Conservation (phyloP, 306 rosid genomes). For the Fagus crenata region DNA sequence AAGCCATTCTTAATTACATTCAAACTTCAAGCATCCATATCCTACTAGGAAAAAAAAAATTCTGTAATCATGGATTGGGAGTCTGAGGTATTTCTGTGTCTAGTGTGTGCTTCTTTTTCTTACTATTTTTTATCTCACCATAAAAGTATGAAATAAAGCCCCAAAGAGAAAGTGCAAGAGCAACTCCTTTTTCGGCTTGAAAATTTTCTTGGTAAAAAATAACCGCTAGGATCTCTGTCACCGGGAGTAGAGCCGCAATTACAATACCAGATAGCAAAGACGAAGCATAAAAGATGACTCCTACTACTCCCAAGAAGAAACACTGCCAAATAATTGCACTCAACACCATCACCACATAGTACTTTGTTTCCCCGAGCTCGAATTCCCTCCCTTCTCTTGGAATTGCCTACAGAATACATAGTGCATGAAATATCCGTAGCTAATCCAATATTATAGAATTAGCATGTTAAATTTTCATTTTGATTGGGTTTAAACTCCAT, state of each 20-base stretch:
- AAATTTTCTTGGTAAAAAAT: slow-evolving; percentile 60
- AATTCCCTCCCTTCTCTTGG: slow-evolving; percentile 10
- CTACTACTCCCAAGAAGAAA: slow-evolving; percentile 77
- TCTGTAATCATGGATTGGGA: slow-evolving; percentile 20
- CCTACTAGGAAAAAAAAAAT: neutral
- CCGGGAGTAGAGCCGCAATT: slow-evolving; percentile 57
- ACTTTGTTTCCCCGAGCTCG: slow-evolving; percentile 52
- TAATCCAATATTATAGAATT: neutral
- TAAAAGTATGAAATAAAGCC: slow-evolving; percentile 72
- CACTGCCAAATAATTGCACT: slow-evolving; percentile 63
- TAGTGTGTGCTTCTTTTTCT: slow-evolving; percentile 1
- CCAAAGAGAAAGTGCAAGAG: slow-evolving; percentile 66
- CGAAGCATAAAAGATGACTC: slow-evolving; percentile 68
- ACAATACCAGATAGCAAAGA: slow-evolving; percentile 63
- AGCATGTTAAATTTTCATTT: neutral
- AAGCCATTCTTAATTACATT: neutral
- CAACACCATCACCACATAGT: slow-evolving; percentile 51
- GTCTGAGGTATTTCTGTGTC: slow-evolving; percentile 21
- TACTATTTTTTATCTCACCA: slow-evolving; percentile 54
- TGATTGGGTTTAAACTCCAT: too few species aligned
- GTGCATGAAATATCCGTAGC: neutral
- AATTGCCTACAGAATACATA: slow-evolving; percentile 44
- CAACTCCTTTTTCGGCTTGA: slow-evolving; percentile 56
- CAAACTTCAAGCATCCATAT: neutral
- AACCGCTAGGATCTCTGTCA: slow-evolving; percentile 61